These are phyloP conservation scores for Hibiscus tridactylites DNA, from an alignment of 345 rosid genomes.

Conservation along the genomic window DNA sequence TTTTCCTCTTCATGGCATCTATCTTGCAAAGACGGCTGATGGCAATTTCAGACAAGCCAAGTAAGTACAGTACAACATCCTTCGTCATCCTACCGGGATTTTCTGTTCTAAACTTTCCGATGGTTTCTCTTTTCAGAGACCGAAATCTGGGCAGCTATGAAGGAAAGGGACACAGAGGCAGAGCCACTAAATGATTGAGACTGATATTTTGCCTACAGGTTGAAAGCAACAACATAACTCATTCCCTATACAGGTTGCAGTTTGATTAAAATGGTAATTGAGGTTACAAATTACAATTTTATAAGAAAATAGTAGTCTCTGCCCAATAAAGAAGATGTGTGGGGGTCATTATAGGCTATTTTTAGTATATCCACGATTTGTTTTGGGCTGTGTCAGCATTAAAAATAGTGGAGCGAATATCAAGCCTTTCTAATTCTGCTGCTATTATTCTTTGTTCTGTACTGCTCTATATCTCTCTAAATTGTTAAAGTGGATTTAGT, in stretches of 20 bases:
- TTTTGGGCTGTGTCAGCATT: background rate
- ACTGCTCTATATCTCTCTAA: no score
- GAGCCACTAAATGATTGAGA: slow-evolving; percentile 76
- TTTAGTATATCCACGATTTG: background rate
- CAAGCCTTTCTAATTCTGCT: background rate
- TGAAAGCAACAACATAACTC: slow-evolving; percentile 10
- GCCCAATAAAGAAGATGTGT: no score
- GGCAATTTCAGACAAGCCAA: slow-evolving; percentile 69
- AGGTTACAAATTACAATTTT: background rate
- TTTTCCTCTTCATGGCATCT: slow-evolving; percentile 87
- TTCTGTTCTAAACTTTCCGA: background rate
- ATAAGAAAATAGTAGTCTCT: slow-evolving; percentile 14
- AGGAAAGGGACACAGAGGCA: slow-evolving; percentile 56
- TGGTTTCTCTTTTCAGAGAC: slow-evolving; percentile 35
- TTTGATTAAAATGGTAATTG: slow-evolving; percentile 3
- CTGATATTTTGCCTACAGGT: background rate
- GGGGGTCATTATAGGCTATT: background rate
- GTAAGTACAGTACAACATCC: slow-evolving; percentile 33
- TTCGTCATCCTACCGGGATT: no score
- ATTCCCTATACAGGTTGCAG: background rate
- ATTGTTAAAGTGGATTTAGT: no score
- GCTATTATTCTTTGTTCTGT: no score
- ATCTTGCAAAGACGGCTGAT: slow-evolving; percentile 76
- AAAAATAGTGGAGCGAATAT: background rate
- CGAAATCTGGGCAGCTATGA: slow-evolving; percentile 44